Percentiles rank a stretch among this genome's conserved stretches.
These are phyloP conservation scores for Akanthomyces muscarius DNA, from an alignment of 2,329 filamentous ascomycete species.

Conservation along the genomic window DNA sequence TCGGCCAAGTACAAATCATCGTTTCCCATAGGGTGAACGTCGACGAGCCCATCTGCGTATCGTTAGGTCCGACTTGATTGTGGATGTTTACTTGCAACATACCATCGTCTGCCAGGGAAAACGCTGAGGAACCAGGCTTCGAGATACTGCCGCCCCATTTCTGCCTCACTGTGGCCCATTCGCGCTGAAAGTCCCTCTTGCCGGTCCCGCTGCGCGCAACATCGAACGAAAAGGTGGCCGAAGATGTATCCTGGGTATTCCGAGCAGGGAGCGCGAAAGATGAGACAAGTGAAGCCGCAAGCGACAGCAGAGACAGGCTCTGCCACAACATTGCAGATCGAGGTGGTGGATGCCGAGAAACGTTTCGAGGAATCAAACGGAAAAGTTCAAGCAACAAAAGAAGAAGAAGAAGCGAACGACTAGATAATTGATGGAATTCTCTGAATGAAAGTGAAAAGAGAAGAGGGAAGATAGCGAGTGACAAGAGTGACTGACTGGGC, in stretches of 20 bases:
- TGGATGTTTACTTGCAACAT: not conserved
- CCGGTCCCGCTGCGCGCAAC: slow-evolving; percentile 22
- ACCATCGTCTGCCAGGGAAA: slow-evolving; percentile 31
- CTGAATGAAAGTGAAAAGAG: not conserved
- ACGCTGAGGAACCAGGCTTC: slow-evolving; percentile 20
- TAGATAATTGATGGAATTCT: not conserved
- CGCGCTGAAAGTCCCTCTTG: slow-evolving; percentile 31
- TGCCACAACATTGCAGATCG: slow-evolving; percentile 7
- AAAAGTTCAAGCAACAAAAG: not conserved
- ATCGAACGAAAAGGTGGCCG: slow-evolving; percentile 27
- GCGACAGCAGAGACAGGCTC: slow-evolving; percentile 8
- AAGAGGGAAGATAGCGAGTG: not conserved
- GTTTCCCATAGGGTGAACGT: slow-evolving; percentile 35
- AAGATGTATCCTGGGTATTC: not conserved
- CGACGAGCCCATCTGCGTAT: slow-evolving; percentile 30
- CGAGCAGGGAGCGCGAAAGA: slow-evolving; percentile 19
- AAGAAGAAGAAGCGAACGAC: not conserved
- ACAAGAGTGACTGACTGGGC: not conserved
- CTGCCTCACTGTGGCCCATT: slow-evolving; percentile 31
- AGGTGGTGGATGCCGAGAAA: not conserved
- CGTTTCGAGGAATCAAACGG: not conserved
- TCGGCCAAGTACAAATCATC: slow-evolving; percentile 44
- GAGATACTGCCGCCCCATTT: slow-evolving; percentile 33
- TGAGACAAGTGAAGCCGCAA: slow-evolving; percentile 20
- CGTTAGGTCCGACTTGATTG: not conserved